A percentile compares a stretch with the other conserved stretches of the same genome.
These are phyloP conservation scores for Ilex asprella DNA, from an alignment of 257 asterid genomes.

Conservation along the genomic window DNA sequence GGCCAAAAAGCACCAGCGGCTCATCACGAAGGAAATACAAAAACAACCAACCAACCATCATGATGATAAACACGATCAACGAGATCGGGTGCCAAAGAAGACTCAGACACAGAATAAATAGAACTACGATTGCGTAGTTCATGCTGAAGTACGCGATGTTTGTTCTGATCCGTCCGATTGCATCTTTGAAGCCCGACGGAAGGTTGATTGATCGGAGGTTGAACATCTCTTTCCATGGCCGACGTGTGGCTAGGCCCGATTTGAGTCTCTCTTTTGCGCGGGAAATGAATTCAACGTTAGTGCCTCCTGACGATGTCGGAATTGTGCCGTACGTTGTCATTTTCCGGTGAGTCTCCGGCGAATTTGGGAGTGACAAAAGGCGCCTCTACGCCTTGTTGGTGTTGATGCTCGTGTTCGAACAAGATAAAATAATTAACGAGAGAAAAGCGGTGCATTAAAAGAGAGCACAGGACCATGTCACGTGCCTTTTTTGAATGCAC, in stretches of 20 bases:
- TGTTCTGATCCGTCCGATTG: constrained; percentile 35
- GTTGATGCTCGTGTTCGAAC: constrained; percentile 1
- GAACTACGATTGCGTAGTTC: constrained; percentile 66
- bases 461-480: too few relatives aligned
- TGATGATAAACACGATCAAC: constrained; percentile 56
- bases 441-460: too few relatives aligned
- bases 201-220: constrained; percentile 37
- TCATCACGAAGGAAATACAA: constrained; percentile 83
- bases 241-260: constrained; percentile 70
- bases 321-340: constrained; percentile 89
- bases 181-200: constrained; percentile 43
- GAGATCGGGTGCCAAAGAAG: constrained; percentile 87
- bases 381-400: background rate
- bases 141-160: constrained; percentile 55
- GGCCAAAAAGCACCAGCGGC: constrained; percentile 60
- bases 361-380: constrained; percentile 3
- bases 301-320: constrained; percentile 54
- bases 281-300: constrained; percentile 53
- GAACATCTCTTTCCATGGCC: constrained; percentile 80
- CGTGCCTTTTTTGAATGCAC: too few relatives aligned
- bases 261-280: constrained; percentile 71
- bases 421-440: constrained; percentile 1
- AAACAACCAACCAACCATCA: constrained; percentile 69
- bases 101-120: constrained; percentile 62
- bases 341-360: constrained; percentile 18